phyloP scores from a whole-genome alignment of 768 basidiomycete species.

The Pilatotrama ljubarskyi region DNA sequence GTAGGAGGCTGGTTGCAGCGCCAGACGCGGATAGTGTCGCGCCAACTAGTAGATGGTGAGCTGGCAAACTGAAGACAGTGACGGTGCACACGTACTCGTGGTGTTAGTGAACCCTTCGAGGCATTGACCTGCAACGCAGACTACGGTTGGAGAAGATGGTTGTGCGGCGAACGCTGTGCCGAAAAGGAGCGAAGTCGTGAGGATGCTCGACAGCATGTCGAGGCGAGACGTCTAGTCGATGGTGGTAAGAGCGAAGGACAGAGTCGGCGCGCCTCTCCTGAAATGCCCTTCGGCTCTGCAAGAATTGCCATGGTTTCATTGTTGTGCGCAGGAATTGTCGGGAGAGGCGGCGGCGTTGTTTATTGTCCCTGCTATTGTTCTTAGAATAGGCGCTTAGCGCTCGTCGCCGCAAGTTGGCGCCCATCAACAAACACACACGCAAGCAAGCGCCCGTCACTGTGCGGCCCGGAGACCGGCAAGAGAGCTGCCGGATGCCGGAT shows the following conservation, averaged over 20 bases:
- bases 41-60: constrained; percentile 53
- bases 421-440: background rate
- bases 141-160: constrained; percentile 55
- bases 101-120: constrained; percentile 75
- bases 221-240: constrained; percentile 27
- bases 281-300: constrained; percentile 17
- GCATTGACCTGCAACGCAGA: constrained; percentile 91
- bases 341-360: constrained; percentile 3
- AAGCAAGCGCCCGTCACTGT: background rate
- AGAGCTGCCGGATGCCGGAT: too few species aligned
- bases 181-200: constrained; percentile 38
- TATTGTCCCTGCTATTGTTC: constrained; percentile 21
- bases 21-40: constrained; percentile 60
- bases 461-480: background rate
- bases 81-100: constrained; percentile 51
- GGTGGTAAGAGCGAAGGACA: constrained; percentile 14
- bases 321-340: constrained; percentile 21
- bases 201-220: constrained; percentile 43
- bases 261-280: constrained; percentile 11
- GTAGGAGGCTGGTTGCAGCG: constrained; percentile 51
- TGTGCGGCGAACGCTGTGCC: constrained; percentile 46
- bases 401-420: background rate
- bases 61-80: background rate
- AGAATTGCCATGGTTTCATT: constrained; percentile 31
- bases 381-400: constrained; percentile 9